phyloP scores from a whole-genome alignment of 2,329 filamentous ascomycete species.

The Fusarium tjaetaba region DNA sequence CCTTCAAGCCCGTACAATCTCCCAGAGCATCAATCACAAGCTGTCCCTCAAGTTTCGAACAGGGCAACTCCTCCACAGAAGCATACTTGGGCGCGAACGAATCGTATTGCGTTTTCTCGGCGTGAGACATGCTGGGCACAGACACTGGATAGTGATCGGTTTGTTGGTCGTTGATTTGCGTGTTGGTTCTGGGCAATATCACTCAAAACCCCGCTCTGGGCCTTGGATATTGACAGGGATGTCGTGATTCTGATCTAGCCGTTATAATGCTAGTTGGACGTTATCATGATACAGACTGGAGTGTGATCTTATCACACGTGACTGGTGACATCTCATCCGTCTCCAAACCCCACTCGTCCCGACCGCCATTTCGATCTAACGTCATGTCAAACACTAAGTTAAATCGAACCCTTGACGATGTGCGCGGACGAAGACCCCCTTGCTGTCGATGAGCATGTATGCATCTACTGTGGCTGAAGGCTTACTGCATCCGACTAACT shows the following conservation, averaged over 20 bases:
- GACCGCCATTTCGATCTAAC: background rate
- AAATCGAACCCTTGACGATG: background rate
- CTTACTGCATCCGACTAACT: background rate
- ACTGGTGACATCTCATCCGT: background rate
- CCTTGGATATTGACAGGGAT: background rate
- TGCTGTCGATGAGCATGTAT: background rate
- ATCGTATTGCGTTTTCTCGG: background rate
- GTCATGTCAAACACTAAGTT: background rate
- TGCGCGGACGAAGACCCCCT: background rate
- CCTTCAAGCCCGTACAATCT: background rate
- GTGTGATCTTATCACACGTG: background rate
- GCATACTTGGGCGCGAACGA: constrained; percentile 2
- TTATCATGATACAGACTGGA: background rate
- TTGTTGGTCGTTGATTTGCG: background rate
- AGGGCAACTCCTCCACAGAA: background rate
- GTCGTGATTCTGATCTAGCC: background rate
- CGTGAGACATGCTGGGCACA: background rate
- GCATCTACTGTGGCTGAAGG: background rate
- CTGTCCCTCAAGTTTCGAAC: background rate
- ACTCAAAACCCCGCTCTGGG: background rate
- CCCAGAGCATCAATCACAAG: background rate
- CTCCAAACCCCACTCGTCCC: background rate
- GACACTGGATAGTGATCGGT: background rate
- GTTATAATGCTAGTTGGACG: background rate
- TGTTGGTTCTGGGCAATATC: background rate